These are phyloP conservation scores for Ustilago cynodontis DNA, from an alignment of 1,284 basidiomycete species.

Conservation along the genomic window DNA sequence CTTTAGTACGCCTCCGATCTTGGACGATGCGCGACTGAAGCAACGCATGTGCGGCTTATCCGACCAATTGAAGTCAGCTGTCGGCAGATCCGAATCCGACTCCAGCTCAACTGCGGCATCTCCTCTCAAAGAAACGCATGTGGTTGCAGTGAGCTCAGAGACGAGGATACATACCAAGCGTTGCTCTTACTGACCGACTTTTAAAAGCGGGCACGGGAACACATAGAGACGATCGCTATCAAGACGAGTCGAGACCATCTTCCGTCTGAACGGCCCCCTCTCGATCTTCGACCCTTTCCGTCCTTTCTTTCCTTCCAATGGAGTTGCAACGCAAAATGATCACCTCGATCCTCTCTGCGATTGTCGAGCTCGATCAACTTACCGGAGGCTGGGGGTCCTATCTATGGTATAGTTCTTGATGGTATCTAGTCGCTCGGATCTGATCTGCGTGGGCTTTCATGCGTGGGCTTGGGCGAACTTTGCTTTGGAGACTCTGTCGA, in stretches of 20 bases:
- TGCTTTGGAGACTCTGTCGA: background rate
- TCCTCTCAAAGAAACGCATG: background rate
- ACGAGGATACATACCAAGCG: too few species aligned
- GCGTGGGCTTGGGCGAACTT: too few species aligned
- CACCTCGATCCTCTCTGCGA: background rate
- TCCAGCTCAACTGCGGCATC: background rate
- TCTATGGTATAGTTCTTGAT: background rate
- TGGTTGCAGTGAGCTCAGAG: background rate
- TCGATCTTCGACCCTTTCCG: background rate
- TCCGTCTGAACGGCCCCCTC: background rate
- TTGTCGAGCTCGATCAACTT: background rate
- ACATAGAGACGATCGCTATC: background rate
- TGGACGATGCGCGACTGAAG: background rate
- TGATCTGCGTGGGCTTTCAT: too few species aligned
- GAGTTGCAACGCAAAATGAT: background rate
- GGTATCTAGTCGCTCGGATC: too few species aligned
- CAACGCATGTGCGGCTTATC: conserved; percentile 5
- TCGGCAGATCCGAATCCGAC: background rate
- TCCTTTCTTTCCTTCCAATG: background rate
- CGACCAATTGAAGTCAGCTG: background rate
- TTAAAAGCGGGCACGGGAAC: background rate
- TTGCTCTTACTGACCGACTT: too few species aligned
- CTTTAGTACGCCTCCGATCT: background rate
- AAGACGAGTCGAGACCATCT: background rate
- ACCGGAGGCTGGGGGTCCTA: background rate